Conservation (phyloP, 768 basidiomycete species). For the Boletus subcaerulescens region DNA sequence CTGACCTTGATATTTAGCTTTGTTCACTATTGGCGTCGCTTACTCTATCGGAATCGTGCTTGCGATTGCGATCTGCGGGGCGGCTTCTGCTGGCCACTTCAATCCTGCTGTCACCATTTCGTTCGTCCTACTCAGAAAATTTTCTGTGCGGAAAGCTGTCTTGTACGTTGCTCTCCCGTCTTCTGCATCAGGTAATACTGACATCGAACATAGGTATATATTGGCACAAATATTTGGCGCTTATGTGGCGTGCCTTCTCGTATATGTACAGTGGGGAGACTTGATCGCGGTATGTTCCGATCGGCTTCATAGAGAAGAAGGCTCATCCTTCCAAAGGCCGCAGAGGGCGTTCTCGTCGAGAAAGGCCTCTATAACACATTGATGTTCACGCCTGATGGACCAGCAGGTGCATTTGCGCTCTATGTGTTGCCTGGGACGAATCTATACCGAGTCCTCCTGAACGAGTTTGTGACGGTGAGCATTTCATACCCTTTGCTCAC, state of each 20-base stretch:
- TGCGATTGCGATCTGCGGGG: constrained; percentile 49
- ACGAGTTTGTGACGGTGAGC: constrained; percentile 38
- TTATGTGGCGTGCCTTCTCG: constrained; percentile 56
- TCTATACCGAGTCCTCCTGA: constrained; percentile 34
- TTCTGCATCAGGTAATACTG: constrained; percentile 5
- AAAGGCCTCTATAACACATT: constrained; percentile 26
- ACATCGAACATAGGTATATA: constrained; percentile 50
- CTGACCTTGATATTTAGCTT: constrained; percentile 33
- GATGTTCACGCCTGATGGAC: constrained; percentile 37
- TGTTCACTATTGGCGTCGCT: constrained; percentile 55
- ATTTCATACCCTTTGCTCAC: not conserved
- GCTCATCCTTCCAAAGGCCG: constrained; percentile 11
- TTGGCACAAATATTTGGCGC: constrained; percentile 63
- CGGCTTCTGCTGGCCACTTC: constrained; percentile 64
- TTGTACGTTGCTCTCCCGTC: constrained; percentile 37
- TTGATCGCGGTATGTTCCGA: constrained; percentile 45
- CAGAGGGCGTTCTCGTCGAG: constrained; percentile 30
- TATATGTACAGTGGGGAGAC: constrained; percentile 63
- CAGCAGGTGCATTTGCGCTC: constrained; percentile 39
- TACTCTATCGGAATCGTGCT: constrained; percentile 61
- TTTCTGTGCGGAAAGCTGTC: constrained; percentile 49
- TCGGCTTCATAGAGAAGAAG: constrained; percentile 28
- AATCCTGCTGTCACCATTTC: constrained; percentile 61
- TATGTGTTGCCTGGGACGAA: constrained; percentile 33
- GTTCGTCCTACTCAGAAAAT: constrained; percentile 49